phyloP scores from a whole-genome alignment of 164 flowering plant species.

The Vitis riparia region DNA sequence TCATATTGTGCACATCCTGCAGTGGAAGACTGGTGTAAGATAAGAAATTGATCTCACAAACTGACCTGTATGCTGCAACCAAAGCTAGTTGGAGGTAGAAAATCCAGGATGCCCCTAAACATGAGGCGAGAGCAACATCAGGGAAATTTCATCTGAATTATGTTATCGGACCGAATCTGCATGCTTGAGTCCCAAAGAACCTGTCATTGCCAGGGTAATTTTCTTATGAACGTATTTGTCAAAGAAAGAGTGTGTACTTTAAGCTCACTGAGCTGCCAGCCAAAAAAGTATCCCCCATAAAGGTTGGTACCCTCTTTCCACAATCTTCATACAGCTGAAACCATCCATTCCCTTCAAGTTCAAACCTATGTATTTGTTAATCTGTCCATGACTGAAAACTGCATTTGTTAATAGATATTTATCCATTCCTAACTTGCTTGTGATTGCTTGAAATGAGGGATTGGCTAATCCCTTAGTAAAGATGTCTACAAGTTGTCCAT shows the following conservation, averaged over 20 bases:
- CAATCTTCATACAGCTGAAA: constrained; percentile 50
- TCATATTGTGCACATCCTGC: constrained; percentile 54
- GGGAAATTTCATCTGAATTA: not conserved
- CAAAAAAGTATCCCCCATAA: constrained; percentile 50
- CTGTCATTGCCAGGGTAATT: constrained; percentile 55
- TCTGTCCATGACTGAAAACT: constrained; percentile 54
- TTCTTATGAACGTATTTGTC: constrained; percentile 75
- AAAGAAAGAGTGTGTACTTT: constrained; percentile 61
- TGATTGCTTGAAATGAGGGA: no score
- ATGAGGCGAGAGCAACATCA: not conserved
- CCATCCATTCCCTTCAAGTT: constrained; percentile 53
- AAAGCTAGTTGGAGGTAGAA: constrained; percentile 41
- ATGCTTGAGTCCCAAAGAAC: constrained; percentile 56
- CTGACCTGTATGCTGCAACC: constrained; percentile 49
- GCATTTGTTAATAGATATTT: constrained; percentile 36
- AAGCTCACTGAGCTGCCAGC: constrained; percentile 66
- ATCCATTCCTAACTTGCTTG: no score
- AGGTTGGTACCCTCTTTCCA: constrained; percentile 56
- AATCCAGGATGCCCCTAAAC: constrained; percentile 56
- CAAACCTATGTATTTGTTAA: constrained; percentile 51
- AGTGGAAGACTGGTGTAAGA: not conserved
- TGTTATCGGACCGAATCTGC: constrained; percentile 6
- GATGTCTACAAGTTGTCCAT: no score
- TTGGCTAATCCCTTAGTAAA: no score
- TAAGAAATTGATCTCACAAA: not conserved